Evolutionary conservation across 139 green algal species (phyloP), one percentile per base, ranked within the genome.

Genomic region (Closterium sp.): DNA sequence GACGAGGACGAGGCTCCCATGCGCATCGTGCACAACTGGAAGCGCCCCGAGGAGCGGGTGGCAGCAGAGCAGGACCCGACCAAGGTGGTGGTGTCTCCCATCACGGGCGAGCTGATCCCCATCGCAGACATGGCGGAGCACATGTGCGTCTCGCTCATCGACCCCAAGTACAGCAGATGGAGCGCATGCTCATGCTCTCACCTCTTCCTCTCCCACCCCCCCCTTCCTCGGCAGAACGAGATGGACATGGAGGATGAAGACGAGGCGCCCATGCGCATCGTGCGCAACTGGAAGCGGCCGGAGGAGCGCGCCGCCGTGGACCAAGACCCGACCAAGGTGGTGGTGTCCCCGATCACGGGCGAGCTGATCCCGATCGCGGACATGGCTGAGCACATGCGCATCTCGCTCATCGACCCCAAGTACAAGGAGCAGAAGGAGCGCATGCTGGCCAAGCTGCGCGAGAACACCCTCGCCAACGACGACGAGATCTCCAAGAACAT

Each of bases 401-500:
- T 98, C 31, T 97, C 94, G 34, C 93, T 98, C 9, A 97, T 99
- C 90, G 97, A 99, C 94, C 97, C 97, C 34, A 96, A 96, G 88
- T 99, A 97, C 96, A 97, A 97, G 93, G 95, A 98, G 94, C 98
- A 99, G 96, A 96, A 96, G 23, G 97, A 99, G 85, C 95, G 96
- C 21, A 99, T 99, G 98, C 93, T 99, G 86, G 91, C 95, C 33
- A 99, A 98, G 94, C 95, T 99, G 87, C 91, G 94, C 32, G 96
- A 95, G 36, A 97, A 95, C 30, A 97, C 96, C 1, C 95, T 97
- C 90, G 98, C 98, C 19, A 91, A 84, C 31, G 97, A 99, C 92
- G 97, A 99, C 36, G 98, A 99, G 95, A 98, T 99, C 92, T 94
- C 93, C 0, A 87, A 93, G 91, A 99, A 99, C 95, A 95, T 99